phyloP scores from a whole-genome alignment of 192 early-diverging fungal genomes.

The Chytriomyces confervae region DNA sequence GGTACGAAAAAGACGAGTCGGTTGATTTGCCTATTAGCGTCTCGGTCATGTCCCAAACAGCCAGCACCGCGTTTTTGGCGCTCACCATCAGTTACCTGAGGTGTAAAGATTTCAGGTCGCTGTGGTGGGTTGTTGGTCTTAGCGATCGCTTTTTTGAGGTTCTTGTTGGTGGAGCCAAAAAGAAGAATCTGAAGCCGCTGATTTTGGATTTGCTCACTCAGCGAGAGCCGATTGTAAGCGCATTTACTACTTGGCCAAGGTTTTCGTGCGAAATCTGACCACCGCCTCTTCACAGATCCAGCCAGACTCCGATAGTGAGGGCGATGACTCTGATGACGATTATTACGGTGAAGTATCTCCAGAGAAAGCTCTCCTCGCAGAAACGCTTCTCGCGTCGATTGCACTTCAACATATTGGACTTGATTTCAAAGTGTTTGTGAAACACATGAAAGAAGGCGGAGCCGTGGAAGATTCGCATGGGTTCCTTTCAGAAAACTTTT shows the following conservation, averaged over 20 bases:
- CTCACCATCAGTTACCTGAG: constrained; percentile 41
- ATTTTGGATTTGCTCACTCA: constrained; percentile 48
- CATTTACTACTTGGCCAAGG: constrained; percentile 8
- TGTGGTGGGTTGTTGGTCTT: constrained; percentile 53
- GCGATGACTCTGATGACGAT: constrained; percentile 33
- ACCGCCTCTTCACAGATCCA: constrained; percentile 27
- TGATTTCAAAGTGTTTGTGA: constrained; percentile 48
- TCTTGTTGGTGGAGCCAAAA: constrained; percentile 50
- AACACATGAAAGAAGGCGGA: constrained; percentile 42
- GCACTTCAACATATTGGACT: constrained; percentile 48
- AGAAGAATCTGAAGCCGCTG: constrained; percentile 40
- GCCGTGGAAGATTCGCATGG: constrained; percentile 40
- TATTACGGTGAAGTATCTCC: constrained; percentile 43
- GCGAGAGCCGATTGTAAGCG: constrained; percentile 43
- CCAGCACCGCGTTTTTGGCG: constrained; percentile 49
- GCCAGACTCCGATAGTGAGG: constrained; percentile 43
- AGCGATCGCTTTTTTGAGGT: constrained; percentile 54
- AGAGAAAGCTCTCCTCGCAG: constrained; percentile 39
- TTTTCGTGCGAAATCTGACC: neutral
- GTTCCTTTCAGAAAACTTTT: constrained; percentile 42
- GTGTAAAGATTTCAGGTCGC: constrained; percentile 24
- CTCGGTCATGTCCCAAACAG: constrained; percentile 44
- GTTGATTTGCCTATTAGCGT: constrained; percentile 7
- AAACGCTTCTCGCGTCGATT: constrained; percentile 37
- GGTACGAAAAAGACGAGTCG: constrained; percentile 41